Base-by-base conservation (phyloP, 345 rosid genomes). In the Viola odorata region DNA sequence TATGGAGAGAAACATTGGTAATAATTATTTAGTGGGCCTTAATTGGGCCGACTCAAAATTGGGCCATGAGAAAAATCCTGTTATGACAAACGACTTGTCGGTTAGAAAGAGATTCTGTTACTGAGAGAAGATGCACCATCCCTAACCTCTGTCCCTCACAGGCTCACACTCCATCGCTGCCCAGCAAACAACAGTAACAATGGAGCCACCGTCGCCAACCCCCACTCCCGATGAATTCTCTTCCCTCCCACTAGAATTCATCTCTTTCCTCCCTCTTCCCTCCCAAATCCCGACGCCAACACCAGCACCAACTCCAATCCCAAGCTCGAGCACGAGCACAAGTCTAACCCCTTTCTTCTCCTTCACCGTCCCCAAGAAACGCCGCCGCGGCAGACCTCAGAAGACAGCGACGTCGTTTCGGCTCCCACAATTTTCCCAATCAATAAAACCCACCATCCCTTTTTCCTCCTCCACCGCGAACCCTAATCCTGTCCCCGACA, bases 381-480 rank as follows among this genome's bases (percentile, higher is more conserved):
- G 94, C 50, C 80, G 99, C 48, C 88, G 97, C 15, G 91, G 97
- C 32, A 75, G 98, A 8, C 81, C 97, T 57, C 97, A 86, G 50
- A 87, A 91, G 54, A 68, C 77, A 37, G 69, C 78, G 23, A 67
- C 82, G 3, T 70, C 83, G n/a, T 76, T 80, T 75, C 67, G 64
- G 13, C 15, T 73, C 50, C 75, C 83, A 40, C 65, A 50, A 11
- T n/a, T 61, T 42, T 71, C 39, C 42, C 79, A 47, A n/a, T 0
- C 45, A 32, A 66, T 58, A 53, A 64, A 45, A 57, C 54, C 62
- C 45, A 69, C 15, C 48, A 4, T 8, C 41, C 55, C 16, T 52
- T 23, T 23, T 23, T 23, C 32, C 32, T 58, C 53, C 64, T 17
- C 17, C 61, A 44, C 16, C 39, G 39, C 23, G 15, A 32, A 45